Base-by-base conservation (phyloP, 2,329 filamentous ascomycete species). In the Catunica adiposa region DNA sequence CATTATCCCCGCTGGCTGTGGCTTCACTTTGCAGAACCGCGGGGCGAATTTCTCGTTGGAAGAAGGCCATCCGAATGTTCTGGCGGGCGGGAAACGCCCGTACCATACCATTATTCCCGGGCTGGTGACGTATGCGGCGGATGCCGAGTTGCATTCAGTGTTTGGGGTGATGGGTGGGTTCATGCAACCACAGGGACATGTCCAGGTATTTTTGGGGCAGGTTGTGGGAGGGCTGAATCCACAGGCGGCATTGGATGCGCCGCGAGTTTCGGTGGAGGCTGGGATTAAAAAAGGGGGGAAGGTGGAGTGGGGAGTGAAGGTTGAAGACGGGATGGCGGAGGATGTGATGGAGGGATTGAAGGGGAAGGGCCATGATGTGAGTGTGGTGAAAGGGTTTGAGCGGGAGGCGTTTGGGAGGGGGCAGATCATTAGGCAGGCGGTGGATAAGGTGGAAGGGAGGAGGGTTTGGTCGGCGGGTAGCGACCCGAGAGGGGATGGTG, bases 71-170 rank as follows among this genome's bases (percentile, higher is more conserved):
- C 88, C 89, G 1, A 97, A 97, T 64, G 76, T 75, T 20, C 73
- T 94, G 14, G 86, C 79, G 6, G 86, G 89, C 0, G 73, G 82
- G 34, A 97, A 97, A 72, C 71, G 92, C 48, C 92, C 92, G 0
- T 98, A 97, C 69, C 92, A 97, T 68, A 98, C 92, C 55, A 97
- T 98, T 67, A 98, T 98, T 63, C 90, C 92, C 0, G 90, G 86
- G 0, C 77, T 97, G 67, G 80, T 90, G 17, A 97, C 92, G 0
- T 88, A 92, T 62, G 66, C 79, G 17, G 70, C 71, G 3, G 88
- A 94, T 62, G 79, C 79, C 25, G 82, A 78, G 51, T 70, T 97
- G 56, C 86, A 95, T 67, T 84, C 80, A 3, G 85, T 94, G 0
- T 96, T 90, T 63, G 92, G 92, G 54, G 90, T 97, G 59, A 97